Evolutionary conservation across 352 stramenopile species (phyloP).

Genomic region (Globisporangium canariense): DNA sequence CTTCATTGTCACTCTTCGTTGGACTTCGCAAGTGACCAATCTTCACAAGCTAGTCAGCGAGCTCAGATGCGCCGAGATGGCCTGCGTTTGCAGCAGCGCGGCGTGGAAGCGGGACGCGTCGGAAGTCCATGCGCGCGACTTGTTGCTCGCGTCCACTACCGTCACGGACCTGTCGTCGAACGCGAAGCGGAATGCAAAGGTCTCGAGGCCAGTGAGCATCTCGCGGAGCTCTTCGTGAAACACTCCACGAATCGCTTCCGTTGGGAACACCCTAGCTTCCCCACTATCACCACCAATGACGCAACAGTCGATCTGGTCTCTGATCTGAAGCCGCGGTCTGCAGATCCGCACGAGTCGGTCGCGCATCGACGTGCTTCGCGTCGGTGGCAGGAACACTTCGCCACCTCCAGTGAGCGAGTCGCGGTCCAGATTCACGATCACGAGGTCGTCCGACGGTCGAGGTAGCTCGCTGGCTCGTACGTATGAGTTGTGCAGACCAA

Average conservation of each 20-base stretch:
- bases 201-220: constrained; percentile 47
- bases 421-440: constrained; percentile 55
- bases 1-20: neutral
- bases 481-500: constrained; percentile 66
- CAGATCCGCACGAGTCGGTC: constrained; percentile 40
- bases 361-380: constrained; percentile 29
- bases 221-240: constrained; percentile 40
- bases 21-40: neutral
- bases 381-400: constrained; percentile 36
- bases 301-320: constrained; percentile 35
- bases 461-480: constrained; percentile 44
- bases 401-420: constrained; percentile 49
- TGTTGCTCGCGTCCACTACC: constrained; percentile 49
- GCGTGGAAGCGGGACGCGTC: constrained; percentile 43
- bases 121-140: constrained; percentile 27
- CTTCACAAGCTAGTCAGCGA: constrained; percentile 1
- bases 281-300: neutral
- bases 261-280: constrained; percentile 19
- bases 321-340: constrained; percentile 29
- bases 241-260: constrained; percentile 23
- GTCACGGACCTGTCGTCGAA: constrained; percentile 31
- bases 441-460: constrained; percentile 41
- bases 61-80: constrained; percentile 47
- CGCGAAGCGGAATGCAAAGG: constrained; percentile 61
- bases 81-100: constrained; percentile 52